Evolutionary conservation across 2,329 filamentous ascomycete species (phyloP), one percentile per base, ranked within the genome.

Genomic region (Phyllosticta ampelicida): DNA sequence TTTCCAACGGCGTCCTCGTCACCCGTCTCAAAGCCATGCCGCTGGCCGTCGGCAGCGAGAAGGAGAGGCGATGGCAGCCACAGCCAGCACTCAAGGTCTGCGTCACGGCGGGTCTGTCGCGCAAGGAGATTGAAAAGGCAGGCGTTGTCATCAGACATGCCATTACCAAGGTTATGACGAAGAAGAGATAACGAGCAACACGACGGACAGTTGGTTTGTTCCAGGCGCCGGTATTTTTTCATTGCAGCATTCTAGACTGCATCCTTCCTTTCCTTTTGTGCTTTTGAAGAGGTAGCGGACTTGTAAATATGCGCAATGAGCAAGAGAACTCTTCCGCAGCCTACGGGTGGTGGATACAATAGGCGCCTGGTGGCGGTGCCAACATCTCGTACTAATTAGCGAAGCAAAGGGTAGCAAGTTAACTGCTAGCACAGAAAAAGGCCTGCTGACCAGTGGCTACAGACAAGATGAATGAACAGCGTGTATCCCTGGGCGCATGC

Each of bases 41-140:
- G 1, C 61, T 67, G 8, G 71, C 72, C 8, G 68, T 83, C 44
- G 81, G 86, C 51, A 83, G 83, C 3, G 80, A 84, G 13, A 86
- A 86, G 68, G 87, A 91, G 60, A 79, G 83, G 30, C 68, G 68
- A 36, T 89, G 86, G 77, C 80, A 82, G 61, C 78, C 86, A n/a
- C 80, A 82, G 64, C 89, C 94, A 9, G 89, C 90, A 0, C 79
- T 99, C 62, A 96, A 97, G 75, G 83, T 97, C 11, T 97, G 92
- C 69, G 79, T 96, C 56, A 96, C 91, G 0, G 88, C 83, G 5
- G 94, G 88, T 1, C 76, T 99, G 62, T 87, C 88, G 21, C 95
- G 88, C 78, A 96, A 95, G 76, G 94, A 99, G 72, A 87, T 91
- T 57, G 95, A 99, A 75, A 96, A 95, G 77, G 90, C 94, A 0